Evolutionary conservation across 495 filamentous ascomycete species (phyloP).

Genomic region (Podospora conica): DNA sequence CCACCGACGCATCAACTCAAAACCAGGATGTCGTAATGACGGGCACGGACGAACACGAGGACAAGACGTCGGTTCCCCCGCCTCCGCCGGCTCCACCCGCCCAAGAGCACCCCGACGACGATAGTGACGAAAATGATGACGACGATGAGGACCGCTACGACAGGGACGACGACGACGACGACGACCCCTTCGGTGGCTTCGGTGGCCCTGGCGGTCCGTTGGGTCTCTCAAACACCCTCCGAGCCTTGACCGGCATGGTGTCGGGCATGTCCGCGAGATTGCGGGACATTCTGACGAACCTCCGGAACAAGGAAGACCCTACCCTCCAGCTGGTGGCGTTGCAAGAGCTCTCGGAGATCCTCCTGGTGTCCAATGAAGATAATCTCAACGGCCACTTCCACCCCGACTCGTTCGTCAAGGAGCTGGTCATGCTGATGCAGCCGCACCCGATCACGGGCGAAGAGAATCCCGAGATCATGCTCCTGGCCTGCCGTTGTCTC

Average conservation of each 20-base stretch:
- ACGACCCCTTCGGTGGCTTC: conserved; percentile 76
- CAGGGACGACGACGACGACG: conserved; percentile 50
- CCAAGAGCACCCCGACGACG: conserved; percentile 45
- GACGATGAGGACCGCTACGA: conserved; percentile 45
- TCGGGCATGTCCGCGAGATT: conserved; percentile 73
- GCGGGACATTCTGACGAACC: conserved; percentile 74
- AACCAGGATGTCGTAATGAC: conserved; percentile 49
- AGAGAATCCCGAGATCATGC: conserved; percentile 96
- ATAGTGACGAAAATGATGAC: conserved; percentile 45
- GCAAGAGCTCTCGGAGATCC: conserved; percentile 86
- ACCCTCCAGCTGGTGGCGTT: conserved; percentile 88
- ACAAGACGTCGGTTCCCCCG: conserved; percentile 40
- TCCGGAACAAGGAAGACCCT: conserved; percentile 81
- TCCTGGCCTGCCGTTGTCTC: conserved; percentile 90
- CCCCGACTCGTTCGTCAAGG: conserved; percentile 91
- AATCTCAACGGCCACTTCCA: conserved; percentile 94
- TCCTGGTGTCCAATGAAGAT: conserved; percentile 93
- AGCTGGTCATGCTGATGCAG: conserved; percentile 88
- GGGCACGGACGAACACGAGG: conserved; percentile 58
- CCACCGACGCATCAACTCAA: conserved; percentile 44
- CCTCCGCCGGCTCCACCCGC: conserved; percentile 37
- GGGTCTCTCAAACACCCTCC: conserved; percentile 69
- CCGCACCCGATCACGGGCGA: conserved; percentile 75
- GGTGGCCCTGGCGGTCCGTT: conserved; percentile 57
- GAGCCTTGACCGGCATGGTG: conserved; percentile 86